Evolutionary conservation across 345 rosid genomes (phyloP), one percentile per base, ranked within the genome.

Genomic region (Populus pruinosa): DNA sequence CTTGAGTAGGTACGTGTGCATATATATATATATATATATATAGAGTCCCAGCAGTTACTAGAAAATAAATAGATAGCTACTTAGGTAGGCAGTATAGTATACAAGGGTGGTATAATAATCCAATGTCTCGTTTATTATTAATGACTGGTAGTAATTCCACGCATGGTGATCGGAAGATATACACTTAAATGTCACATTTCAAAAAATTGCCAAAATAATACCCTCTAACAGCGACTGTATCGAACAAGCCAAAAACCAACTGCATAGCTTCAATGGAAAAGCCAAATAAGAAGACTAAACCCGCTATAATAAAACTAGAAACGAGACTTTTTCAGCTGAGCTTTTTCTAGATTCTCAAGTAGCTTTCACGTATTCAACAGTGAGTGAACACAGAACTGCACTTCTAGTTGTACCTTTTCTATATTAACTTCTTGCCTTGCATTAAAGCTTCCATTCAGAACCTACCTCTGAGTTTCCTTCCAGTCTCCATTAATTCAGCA

Each of bases 241-340:
- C 81, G 79, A 71, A 74, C 67, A 67, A 74, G 78, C 78, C 71
- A 83, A 83, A 83, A 78, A 67, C 77, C 85, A 86, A 80, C 63
- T 62, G 72, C 53, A 69, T 83, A 68, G 85, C 84, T 87, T 86
- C 88, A 78, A 66, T 76, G 82, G 73, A 82, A 83, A 67, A 64
- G 78, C 84, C 90, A 90, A 88, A 79, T 71, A 17, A 14, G 73
- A 62, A 72, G 69, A 67, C 64, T 12, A 49, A 72, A 44, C 75
- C 73, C 70, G 29, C 20, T n/a, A 23, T 10, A 5, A 21, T 75
- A 75, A 88, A 77, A 74, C 84, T 78, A 78, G 76, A 14, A 56
- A 50, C 61, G 76, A 74, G 86, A 86, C 89, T 39, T 85, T 82
- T 84, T 73, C 83, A 73, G 56, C 80, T 47, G 67, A 83, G 43